Base-by-base conservation (phyloP, 371 early-diverging fungal species). In the Mortierella sp. region DNA sequence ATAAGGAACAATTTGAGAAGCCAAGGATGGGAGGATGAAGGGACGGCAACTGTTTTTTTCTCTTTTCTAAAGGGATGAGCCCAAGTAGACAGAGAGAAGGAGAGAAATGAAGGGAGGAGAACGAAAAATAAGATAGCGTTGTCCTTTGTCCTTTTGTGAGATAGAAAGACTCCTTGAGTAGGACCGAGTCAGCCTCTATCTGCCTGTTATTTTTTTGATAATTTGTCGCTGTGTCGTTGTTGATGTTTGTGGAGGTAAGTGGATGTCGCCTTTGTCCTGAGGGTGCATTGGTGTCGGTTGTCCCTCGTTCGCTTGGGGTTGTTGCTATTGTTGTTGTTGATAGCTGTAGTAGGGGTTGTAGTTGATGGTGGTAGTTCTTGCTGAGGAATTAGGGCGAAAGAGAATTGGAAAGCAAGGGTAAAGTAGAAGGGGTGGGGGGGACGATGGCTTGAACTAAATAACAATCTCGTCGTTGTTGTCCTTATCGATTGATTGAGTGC, bases 321-420 rank as follows among this genome's bases (percentile, higher is more conserved):
- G 38, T 16, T 27, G 38, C n/a, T 18, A 8, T 38, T 48, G 21
- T 10, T 75, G 18, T 32, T 29, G 60, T 7, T 5, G 27, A 27
- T 51, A 21, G 27, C 7, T 44, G 43, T 16, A 41, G 8, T 18
- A 7, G 27, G 0, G 8, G 8, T 27, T 27, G 58, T 27, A 6
- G 10, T 12, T 32, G 60, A 16, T 8, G 14, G 0, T 41, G 46
- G 8, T 32, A 14, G 32, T 38, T 48, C 29, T 18, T 75, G 48
- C 18, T 16, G 32, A 60, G 32, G 21, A 51, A 72, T 72, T 43
- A 72, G 72, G 73, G 51, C 65, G 71, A 60, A 75, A 63, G 44
- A 75, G 75, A 72, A 79, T 75, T 21, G 24, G 8, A 55, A 72
- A 80, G 75, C 72, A 70, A 80, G 60, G 81, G 72, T 71, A 35